phyloP scores from a whole-genome alignment of 2,329 filamentous ascomycete genomes.

The Alternaria postmessia region DNA sequence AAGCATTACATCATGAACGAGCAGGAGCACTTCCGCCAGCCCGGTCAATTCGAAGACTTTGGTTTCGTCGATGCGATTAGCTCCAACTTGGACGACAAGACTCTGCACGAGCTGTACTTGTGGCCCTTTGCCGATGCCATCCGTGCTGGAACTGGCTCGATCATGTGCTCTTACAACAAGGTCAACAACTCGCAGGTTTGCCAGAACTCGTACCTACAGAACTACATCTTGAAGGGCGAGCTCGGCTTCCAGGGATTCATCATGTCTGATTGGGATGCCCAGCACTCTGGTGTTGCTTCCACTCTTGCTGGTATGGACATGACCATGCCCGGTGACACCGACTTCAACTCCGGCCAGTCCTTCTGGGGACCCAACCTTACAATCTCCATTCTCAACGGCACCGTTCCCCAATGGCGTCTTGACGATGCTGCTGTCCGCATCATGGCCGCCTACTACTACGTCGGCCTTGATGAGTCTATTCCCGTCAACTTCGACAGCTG shows the following conservation, averaged over 20 bases:
- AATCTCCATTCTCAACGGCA: constrained; percentile 86
- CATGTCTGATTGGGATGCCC: constrained; percentile 76
- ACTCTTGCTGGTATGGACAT: constrained; percentile 81
- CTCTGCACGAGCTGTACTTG: constrained; percentile 69
- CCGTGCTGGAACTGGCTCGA: constrained; percentile 58
- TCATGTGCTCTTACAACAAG: constrained; percentile 74
- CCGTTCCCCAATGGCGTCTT: constrained; percentile 82
- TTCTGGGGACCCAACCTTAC: constrained; percentile 92
- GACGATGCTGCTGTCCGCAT: constrained; percentile 93
- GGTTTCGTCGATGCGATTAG: constrained; percentile 69
- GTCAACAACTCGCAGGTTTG: constrained; percentile 83
- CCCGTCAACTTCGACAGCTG: constrained; percentile 88
- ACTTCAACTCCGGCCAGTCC: constrained; percentile 74
- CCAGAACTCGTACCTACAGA: constrained; percentile 79
- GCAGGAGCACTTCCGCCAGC: constrained; percentile 75
- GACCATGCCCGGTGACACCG: constrained; percentile 82
- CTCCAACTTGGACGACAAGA: constrained; percentile 69
- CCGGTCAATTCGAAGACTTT: constrained; percentile 63
- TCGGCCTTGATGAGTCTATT: constrained; percentile 63
- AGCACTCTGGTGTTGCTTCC: constrained; percentile 72
- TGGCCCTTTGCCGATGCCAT: constrained; percentile 65
- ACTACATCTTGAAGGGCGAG: constrained; percentile 79
- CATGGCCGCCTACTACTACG: constrained; percentile 71
- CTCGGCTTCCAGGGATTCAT: constrained; percentile 74
- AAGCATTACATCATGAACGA: constrained; percentile 66